Conservation (phyloP, 495 filamentous ascomycete species). For the Pyrenopolyporus hunteri region DNA sequence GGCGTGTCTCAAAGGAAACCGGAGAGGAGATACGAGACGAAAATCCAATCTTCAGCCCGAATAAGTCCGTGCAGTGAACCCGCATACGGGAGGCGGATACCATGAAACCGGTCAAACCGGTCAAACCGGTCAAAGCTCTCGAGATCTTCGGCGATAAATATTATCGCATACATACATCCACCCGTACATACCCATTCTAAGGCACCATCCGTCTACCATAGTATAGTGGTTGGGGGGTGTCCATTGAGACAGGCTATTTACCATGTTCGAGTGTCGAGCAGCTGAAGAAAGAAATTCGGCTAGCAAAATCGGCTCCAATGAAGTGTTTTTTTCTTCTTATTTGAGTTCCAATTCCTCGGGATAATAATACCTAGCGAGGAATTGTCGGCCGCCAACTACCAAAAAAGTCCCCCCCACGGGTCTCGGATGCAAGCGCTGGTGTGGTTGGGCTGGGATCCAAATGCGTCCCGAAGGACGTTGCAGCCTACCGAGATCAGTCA, state of each 20-base stretch:
- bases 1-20: constrained; percentile 22
- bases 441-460: constrained; percentile 32
- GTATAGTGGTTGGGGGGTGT: background rate
- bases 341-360: constrained; percentile 20
- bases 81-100: constrained; percentile 21
- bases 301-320: constrained; percentile 1
- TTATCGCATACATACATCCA: too few species aligned
- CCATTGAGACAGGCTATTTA: background rate
- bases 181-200: too few species aligned
- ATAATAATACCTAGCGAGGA: constrained; percentile 13
- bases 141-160: background rate
- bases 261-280: background rate
- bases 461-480: constrained; percentile 29
- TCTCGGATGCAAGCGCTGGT: constrained; percentile 19
- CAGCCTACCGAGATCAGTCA: constrained; percentile 21
- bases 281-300: background rate
- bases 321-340: too few species aligned
- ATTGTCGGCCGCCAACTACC: constrained; percentile 1
- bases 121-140: constrained; percentile 8
- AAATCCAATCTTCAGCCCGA: constrained; percentile 7
- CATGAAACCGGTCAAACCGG: constrained; percentile 6
- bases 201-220: too few species aligned
- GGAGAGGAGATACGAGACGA: constrained; percentile 3
- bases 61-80: constrained; percentile 3
- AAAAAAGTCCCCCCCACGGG: constrained; percentile 22